Evolutionary conservation across 2,329 filamentous ascomycete genomes (phyloP).

Genomic region (Bimuria novae-zelandiae): DNA sequence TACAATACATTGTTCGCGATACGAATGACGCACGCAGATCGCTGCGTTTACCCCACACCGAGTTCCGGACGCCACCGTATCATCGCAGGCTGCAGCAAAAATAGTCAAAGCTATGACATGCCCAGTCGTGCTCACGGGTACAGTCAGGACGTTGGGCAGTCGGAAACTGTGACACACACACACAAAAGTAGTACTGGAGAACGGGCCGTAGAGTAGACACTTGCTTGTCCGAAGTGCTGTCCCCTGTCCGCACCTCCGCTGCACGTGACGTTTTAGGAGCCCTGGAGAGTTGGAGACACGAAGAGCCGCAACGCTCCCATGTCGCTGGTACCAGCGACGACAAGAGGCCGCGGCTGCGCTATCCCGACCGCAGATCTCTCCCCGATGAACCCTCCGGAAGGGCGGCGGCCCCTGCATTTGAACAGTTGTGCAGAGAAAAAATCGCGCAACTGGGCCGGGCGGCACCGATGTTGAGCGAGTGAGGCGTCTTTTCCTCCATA

Average conservation of each 20-base stretch:
- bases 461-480: background rate
- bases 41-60: slow-evolving; percentile 2
- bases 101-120: background rate
- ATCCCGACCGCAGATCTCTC: background rate
- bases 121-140: too few relatives aligned
- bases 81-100: background rate
- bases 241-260: background rate
- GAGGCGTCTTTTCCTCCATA: background rate
- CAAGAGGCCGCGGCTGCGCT: background rate
- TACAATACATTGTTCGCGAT: too few relatives aligned
- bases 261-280: background rate
- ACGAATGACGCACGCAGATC: slow-evolving; percentile 4
- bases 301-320: background rate
- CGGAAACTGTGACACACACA: too few relatives aligned
- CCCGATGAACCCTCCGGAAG: background rate
- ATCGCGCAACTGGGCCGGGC: background rate
- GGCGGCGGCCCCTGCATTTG: background rate
- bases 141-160: too few relatives aligned
- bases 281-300: background rate
- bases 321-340: background rate
- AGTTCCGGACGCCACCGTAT: background rate
- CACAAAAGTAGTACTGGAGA: too few relatives aligned
- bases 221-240: background rate
- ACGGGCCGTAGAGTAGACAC: too few relatives aligned
- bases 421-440: background rate